Evolutionary conservation across 2,329 filamentous ascomycete species (phyloP).

Genomic region (Colletotrichum higginsianum): DNA sequence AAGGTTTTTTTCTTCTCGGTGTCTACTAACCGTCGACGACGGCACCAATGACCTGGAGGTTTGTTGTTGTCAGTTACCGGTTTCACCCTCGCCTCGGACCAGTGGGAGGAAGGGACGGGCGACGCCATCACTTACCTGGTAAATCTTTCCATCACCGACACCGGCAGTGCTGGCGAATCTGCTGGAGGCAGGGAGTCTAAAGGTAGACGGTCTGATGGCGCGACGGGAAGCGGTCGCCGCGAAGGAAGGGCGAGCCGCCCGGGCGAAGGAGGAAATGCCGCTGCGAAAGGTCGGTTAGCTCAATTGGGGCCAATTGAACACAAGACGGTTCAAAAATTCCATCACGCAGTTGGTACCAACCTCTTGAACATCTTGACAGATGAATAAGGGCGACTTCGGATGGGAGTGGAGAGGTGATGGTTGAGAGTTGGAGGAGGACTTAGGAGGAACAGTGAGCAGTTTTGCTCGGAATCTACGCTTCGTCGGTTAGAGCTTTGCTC

Average conservation of each 20-base stretch:
- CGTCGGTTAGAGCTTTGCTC: slow-evolving; percentile 61
- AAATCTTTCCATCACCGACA: slow-evolving; percentile 76
- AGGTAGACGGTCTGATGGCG: slow-evolving; percentile 69
- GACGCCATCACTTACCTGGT: slow-evolving; percentile 68
- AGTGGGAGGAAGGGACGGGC: slow-evolving; percentile 25
- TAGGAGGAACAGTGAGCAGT: slow-evolving; percentile 63
- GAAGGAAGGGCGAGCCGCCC: slow-evolving; percentile 74
- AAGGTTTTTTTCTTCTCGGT: slow-evolving; percentile 34
- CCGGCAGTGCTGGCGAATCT: slow-evolving; percentile 72
- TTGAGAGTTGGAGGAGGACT: slow-evolving; percentile 64
- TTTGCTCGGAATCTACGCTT: slow-evolving; percentile 60
- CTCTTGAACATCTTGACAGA: slow-evolving; percentile 88
- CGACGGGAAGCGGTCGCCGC: slow-evolving; percentile 70
- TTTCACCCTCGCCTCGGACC: slow-evolving; percentile 30
- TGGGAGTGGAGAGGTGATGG: slow-evolving; percentile 71
- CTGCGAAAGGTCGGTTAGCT: slow-evolving; percentile 65
- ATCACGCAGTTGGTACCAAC: slow-evolving; percentile 66
- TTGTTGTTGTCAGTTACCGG: slow-evolving; percentile 66
- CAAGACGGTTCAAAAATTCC: slow-evolving; percentile 47
- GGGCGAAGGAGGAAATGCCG: slow-evolving; percentile 76
- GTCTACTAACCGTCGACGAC: slow-evolving; percentile 91
- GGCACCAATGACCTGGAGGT: slow-evolving; percentile 93
- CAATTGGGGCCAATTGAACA: slow-evolving; percentile 67
- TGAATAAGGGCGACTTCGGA: slow-evolving; percentile 75
- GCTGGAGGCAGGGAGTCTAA: slow-evolving; percentile 70